These are phyloP conservation scores for Gossypium raimondii DNA, from an alignment of 345 rosid species.

Conservation along the genomic window DNA sequence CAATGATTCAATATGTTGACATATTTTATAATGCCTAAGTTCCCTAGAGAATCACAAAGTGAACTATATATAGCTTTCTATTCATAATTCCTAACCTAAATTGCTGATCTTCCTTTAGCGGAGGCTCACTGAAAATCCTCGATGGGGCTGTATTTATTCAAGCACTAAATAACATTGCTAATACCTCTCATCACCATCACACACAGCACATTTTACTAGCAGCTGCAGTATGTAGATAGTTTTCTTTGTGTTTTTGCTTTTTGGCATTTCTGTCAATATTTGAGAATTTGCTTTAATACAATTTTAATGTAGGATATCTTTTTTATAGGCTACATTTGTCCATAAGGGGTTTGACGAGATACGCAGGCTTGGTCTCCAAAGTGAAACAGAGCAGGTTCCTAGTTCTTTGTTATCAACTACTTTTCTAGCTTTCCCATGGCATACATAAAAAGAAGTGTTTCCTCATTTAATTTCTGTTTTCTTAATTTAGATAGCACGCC, in stretches of 20 bases:
- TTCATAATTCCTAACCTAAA: slow-evolving; percentile 4
- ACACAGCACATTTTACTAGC: neutral
- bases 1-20: neutral
- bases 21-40: neutral
- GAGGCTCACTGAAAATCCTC: neutral
- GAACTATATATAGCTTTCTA: neutral
- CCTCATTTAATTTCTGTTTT: slow-evolving; percentile 14
- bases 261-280: neutral
- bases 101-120: neutral
- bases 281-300: neutral
- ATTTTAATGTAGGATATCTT: neutral
- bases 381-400: slow-evolving; percentile 84
- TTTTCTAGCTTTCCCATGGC: slow-evolving; percentile 9
- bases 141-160: neutral
- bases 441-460: neutral
- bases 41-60: neutral
- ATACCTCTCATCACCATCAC: neutral
- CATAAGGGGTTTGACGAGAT: slow-evolving; percentile 98
- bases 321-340: slow-evolving; percentile 64
- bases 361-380: slow-evolving; percentile 85
- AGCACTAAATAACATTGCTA: neutral
- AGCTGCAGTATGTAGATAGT: neutral
- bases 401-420: neutral
- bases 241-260: neutral
- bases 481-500: slow-evolving; percentile 62